Base-by-base conservation (phyloP, 306 rosid species). In the Casuarina cunninghamiana region DNA sequence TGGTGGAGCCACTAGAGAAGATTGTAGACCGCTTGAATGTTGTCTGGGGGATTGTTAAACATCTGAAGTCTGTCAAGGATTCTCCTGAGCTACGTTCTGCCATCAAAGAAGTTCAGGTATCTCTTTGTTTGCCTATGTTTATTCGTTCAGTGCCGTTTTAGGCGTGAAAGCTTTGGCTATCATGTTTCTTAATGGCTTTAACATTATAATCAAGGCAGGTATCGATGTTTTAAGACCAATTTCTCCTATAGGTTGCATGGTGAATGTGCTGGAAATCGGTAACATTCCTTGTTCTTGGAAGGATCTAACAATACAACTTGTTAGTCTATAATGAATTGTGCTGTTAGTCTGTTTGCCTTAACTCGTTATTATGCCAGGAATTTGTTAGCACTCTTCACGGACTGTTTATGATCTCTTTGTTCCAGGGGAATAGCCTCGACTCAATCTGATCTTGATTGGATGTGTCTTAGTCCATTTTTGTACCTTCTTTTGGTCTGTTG, bases 1-100 rank as follows among this genome's bases (percentile, higher is more conserved):
- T 95, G 86, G 97, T 91, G 4, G 97, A 92, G 82, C 99, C 99
- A 0, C 82, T 93, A 80, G 99, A 95, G 97, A 95, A 86, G 85
- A 91, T 95, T 73, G 55, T 85, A 7, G 99, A 95, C 63, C 83
- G 88, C 1, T 83, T 95, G 86, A 71, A 3, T 74, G 97, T 95
- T 53, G 93, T 89, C 83, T 92, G 97, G 99, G 99, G 99, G 37
- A 68, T 91, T 15, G 90, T 95, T 78, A 88, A 87, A 85, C 99
- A 95, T 85, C 97, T 95, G 32, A 92, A 95, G 83, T 71, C 97
- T 37, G 99, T 95, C 71, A 95, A 93, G 90, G 97, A 95, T 83
- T 81, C 78, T 42, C 15, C 97, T 15, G 97, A 93, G 61, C 96
- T 95, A 63, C 97, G 99, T 80, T 86, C 95, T 45, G 97, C 97